A percentile compares a stretch with the other conserved stretches of the same genome.
phyloP scores from a whole-genome alignment of 805 yeast species.

The Candida methanosorbosa region DNA sequence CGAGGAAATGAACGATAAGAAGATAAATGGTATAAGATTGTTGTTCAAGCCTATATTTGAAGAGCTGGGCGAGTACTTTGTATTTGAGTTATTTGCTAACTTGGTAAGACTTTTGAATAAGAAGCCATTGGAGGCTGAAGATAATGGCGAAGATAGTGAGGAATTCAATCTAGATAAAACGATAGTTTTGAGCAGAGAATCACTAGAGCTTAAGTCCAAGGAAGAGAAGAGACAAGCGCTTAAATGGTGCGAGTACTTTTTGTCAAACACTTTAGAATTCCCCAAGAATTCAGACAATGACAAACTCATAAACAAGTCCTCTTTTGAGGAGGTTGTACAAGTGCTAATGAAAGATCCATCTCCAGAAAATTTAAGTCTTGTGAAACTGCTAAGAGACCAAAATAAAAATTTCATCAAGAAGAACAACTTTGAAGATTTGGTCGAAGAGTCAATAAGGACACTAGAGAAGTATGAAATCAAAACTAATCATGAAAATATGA shows the following conservation, averaged over 20 bases:
- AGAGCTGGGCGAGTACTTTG: constrained; percentile 12
- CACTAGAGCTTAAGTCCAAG: constrained; percentile 1
- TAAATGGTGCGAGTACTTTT: constrained; percentile 18
- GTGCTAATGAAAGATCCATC: too few species aligned
- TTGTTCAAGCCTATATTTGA: constrained; percentile 21
- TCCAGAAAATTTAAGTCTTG: too few species aligned
- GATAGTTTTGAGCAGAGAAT: constrained; percentile 1
- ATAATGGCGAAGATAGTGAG: not conserved
- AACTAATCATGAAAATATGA: too few species aligned
- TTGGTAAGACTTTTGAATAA: too few species aligned
- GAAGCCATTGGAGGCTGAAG: constrained; percentile 6
- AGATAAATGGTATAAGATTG: constrained; percentile 18
- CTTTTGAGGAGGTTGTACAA: too few species aligned
- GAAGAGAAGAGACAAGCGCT: constrained; percentile 8
- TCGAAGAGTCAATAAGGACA: too few species aligned
- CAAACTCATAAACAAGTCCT: constrained; percentile 11
- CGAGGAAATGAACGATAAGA: constrained; percentile 13
- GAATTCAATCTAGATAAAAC: not conserved
- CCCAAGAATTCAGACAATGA: constrained; percentile 12
- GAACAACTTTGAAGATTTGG: too few species aligned
- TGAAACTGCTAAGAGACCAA: too few species aligned
- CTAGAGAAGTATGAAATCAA: too few species aligned
- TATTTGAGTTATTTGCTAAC: constrained; percentile 11
- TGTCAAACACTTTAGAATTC: constrained; percentile 10
- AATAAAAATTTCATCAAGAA: too few species aligned